Evolutionary conservation across 2,329 filamentous ascomycete species (phyloP).

Genomic region (Fusarium virguliforme): DNA sequence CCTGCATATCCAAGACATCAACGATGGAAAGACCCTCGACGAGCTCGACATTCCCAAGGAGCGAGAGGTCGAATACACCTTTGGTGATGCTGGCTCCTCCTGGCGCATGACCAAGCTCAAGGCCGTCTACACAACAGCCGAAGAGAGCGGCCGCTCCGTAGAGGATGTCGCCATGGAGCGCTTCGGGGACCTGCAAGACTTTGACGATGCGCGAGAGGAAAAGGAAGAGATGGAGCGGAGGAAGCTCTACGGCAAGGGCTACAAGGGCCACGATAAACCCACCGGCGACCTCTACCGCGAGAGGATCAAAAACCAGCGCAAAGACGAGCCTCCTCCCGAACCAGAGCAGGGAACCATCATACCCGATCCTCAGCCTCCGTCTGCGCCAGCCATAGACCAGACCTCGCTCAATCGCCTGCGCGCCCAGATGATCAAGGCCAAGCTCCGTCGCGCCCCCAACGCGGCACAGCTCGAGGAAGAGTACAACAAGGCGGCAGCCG

Average conservation of each 20-base stretch:
- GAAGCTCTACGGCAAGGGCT: slow-evolving; percentile 86
- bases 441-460: slow-evolving; percentile 83
- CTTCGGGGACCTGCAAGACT: slow-evolving; percentile 85
- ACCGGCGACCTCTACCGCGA: slow-evolving; percentile 89
- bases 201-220: slow-evolving; percentile 95
- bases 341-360: slow-evolving; percentile 72
- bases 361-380: slow-evolving; percentile 61
- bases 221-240: slow-evolving; percentile 90
- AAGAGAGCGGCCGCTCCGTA: slow-evolving; percentile 79
- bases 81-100: slow-evolving; percentile 90
- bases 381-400: slow-evolving; percentile 72
- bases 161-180: slow-evolving; percentile 89
- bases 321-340: slow-evolving; percentile 50
- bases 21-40: slow-evolving; percentile 63
- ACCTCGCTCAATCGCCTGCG: slow-evolving; percentile 90
- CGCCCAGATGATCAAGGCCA: slow-evolving; percentile 96
- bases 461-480: slow-evolving; percentile 84
- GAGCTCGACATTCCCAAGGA: slow-evolving; percentile 65
- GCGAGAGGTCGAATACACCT: slow-evolving; percentile 78
- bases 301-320: slow-evolving; percentile 74
- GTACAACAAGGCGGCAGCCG: slow-evolving; percentile 83
- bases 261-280: slow-evolving; percentile 88
- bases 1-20: slow-evolving; percentile 71
- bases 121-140: slow-evolving; percentile 84
- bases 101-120: slow-evolving; percentile 98